Conservation (phyloP, 495 filamentous ascomycete species). For the Neurospora sp. region DNA sequence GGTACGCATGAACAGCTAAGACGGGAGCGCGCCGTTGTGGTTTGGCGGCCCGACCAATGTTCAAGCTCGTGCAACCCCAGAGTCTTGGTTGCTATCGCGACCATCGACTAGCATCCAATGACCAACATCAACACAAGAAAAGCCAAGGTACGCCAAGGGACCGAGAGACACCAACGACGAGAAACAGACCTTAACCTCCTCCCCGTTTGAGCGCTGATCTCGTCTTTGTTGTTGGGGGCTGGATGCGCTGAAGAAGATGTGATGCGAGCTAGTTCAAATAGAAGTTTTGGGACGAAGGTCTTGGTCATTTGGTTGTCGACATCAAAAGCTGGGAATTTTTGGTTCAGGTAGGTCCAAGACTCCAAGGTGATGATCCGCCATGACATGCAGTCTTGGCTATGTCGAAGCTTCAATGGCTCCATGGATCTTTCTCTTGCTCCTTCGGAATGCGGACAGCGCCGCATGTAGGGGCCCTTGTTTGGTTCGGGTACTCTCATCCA, state of each 20-base stretch:
- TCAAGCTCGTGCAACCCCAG: neutral
- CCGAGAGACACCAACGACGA: neutral
- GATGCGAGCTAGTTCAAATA: neutral
- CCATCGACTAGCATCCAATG: neutral
- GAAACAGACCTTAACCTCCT: neutral
- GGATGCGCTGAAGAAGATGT: neutral
- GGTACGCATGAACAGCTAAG: neutral
- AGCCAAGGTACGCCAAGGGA: neutral
- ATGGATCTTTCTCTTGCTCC: neutral
- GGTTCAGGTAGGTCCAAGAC: neutral
- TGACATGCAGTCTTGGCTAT: neutral
- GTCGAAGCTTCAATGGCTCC: neutral
- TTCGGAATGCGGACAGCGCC: neutral
- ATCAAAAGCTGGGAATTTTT: neutral
- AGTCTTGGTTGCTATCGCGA: neutral
- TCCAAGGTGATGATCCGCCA: neutral
- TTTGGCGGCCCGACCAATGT: neutral
- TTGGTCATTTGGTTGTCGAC: neutral
- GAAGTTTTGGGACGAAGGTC: neutral
- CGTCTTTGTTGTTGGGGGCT: neutral
- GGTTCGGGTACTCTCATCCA: neutral
- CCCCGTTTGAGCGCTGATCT: neutral
- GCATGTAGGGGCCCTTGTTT: neutral
- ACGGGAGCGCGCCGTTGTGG: neutral
- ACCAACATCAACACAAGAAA: neutral